Evolutionary conservation across 2,329 filamentous ascomycete species (phyloP).

Genomic region (Ophiostoma quercus): DNA sequence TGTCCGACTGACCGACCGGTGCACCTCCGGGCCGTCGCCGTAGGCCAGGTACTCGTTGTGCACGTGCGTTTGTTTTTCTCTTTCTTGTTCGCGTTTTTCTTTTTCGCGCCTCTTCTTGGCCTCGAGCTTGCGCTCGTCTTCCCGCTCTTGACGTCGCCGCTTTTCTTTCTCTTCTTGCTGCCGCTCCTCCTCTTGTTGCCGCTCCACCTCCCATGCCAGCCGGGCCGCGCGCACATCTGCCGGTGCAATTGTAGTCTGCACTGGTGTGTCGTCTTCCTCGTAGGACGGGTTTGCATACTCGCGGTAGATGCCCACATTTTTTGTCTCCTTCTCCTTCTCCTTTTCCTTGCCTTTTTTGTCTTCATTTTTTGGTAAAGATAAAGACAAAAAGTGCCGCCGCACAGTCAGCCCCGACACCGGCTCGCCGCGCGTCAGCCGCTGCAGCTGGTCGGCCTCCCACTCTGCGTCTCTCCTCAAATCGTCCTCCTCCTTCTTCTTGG

Average conservation of each 20-base stretch:
- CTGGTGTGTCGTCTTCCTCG: too few relatives aligned
- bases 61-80: too few relatives aligned
- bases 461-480: neutral
- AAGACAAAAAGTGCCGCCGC: neutral
- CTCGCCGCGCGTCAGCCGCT: neutral
- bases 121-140: neutral
- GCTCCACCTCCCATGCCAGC: neutral
- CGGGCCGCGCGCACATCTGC: neutral
- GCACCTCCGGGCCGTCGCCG: neutral
- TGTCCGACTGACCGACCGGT: neutral
- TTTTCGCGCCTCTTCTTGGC: neutral
- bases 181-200: neutral
- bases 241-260: neutral
- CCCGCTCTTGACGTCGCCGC: neutral
- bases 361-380: neutral
- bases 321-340: neutral
- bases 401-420: neutral
- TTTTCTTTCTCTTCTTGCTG: too few relatives aligned
- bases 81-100: neutral
- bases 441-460: slow-evolving; percentile 5
- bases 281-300: neutral
- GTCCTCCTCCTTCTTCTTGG: neutral
- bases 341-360: neutral
- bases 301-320: neutral
- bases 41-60: slow-evolving; percentile 23